A percentile compares a stretch with the other conserved stretches of the same genome.
These are phyloP conservation scores for Coemansia asiatica DNA, from an alignment of 192 early-diverging fungal genomes.

Conservation along the genomic window DNA sequence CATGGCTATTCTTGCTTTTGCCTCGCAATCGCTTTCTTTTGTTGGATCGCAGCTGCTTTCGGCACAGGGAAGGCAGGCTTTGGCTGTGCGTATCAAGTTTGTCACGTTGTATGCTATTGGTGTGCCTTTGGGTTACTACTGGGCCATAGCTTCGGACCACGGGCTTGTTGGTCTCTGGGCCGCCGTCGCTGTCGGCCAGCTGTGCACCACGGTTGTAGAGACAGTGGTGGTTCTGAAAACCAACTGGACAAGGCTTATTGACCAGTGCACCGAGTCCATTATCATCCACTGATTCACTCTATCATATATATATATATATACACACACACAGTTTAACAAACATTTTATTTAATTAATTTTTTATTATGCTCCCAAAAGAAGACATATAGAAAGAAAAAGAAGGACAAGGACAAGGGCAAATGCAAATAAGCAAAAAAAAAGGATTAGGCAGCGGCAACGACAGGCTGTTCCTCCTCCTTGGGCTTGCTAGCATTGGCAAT, in stretches of 20 bases:
- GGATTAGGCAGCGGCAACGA: slow-evolving; percentile 1
- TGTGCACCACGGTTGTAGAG: slow-evolving; percentile 30
- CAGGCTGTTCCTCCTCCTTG: slow-evolving; percentile 10
- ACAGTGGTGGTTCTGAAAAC: slow-evolving; percentile 26
- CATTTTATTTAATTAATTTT: too few species aligned
- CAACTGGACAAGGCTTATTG: slow-evolving; percentile 30
- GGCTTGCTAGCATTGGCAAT: slow-evolving; percentile 27
- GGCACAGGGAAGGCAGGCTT: slow-evolving; percentile 56
- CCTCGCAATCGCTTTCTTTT: slow-evolving; percentile 54
- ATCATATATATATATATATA: too few species aligned
- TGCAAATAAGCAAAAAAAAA: too few species aligned
- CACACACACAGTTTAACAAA: too few species aligned
- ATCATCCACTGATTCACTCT: not conserved
- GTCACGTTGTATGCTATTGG: slow-evolving; percentile 54
- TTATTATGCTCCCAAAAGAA: not conserved
- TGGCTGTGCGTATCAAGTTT: slow-evolving; percentile 57
- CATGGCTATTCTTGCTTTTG: slow-evolving; percentile 25
- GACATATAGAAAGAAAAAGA: not conserved
- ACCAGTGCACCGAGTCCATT: slow-evolving; percentile 24
- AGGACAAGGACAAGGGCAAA: not conserved
- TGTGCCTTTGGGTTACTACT: slow-evolving; percentile 59
- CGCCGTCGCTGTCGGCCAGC: slow-evolving; percentile 52
- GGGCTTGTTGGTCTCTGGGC: slow-evolving; percentile 71
- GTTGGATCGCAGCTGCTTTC: slow-evolving; percentile 61
- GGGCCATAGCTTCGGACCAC: slow-evolving; percentile 46